phyloP scores from a whole-genome alignment of 163 green algal genomes.

The Chlorella variabilis region DNA sequence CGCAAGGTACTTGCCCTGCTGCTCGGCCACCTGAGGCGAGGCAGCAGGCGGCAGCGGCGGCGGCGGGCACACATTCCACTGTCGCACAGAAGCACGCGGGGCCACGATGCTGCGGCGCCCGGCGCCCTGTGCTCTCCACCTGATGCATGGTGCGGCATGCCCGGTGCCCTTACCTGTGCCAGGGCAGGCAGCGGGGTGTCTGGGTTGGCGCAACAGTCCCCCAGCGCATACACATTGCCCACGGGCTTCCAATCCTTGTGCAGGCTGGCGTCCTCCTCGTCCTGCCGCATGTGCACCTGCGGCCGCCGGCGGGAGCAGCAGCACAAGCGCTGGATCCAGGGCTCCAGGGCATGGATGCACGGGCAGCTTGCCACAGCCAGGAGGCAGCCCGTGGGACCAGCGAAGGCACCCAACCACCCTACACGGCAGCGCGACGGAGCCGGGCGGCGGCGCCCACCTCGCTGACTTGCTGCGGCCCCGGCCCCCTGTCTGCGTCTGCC shows the following conservation, averaged over 20 bases:
- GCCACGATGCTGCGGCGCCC: too few relatives aligned
- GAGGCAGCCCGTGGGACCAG: too few relatives aligned
- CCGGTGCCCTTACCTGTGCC: conserved; percentile 77
- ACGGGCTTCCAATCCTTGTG: conserved; percentile 35
- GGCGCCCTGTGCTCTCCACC: too few relatives aligned
- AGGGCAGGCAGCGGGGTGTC: conserved; percentile 80
- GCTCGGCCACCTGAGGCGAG: conserved; percentile 85
- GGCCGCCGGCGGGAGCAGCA: too few relatives aligned
- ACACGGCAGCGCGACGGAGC: too few relatives aligned
- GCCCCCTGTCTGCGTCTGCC: conserved; percentile 20
- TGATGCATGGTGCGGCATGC: too few relatives aligned
- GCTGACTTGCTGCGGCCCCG: not conserved
- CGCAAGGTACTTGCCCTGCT: conserved; percentile 90
- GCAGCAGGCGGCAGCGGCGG: not conserved
- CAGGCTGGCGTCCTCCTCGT: conserved; percentile 28
- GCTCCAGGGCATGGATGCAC: too few relatives aligned
- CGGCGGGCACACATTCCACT: too few relatives aligned
- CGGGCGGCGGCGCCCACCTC: conserved; percentile 21
- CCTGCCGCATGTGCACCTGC: conserved; percentile 48
- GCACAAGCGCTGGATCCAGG: too few relatives aligned
- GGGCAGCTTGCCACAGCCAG: too few relatives aligned
- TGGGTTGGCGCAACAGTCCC: conserved; percentile 84
- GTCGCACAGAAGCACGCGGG: too few relatives aligned
- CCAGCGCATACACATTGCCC: conserved; percentile 76
- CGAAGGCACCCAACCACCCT: too few relatives aligned